These are phyloP conservation scores for Hemileia vastatrix DNA, from an alignment of 1,284 basidiomycete species.

Conservation along the genomic window DNA sequence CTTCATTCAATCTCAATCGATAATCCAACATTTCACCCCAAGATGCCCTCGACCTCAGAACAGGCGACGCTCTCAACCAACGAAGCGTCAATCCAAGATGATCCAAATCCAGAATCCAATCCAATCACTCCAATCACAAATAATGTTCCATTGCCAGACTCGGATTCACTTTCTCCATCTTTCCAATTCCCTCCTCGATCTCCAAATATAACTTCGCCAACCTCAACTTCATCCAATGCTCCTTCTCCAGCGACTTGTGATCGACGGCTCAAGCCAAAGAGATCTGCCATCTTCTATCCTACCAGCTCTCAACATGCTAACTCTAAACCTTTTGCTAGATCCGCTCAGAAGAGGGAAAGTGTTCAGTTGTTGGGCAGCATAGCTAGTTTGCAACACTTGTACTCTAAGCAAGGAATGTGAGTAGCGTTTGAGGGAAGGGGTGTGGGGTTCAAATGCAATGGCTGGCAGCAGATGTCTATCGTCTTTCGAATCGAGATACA, in stretches of 20 bases:
- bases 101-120: not conserved
- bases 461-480: too few species aligned
- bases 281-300: not conserved
- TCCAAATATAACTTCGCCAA: not conserved
- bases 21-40: not conserved
- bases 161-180: not conserved
- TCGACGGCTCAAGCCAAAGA: not conserved
- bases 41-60: not conserved
- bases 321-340: conserved; percentile 32
- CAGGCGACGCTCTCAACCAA: not conserved
- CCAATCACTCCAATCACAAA: not conserved
- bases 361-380: conserved; percentile 34
- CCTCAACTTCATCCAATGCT: not conserved
- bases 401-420: conserved; percentile 33
- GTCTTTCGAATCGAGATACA: too few species aligned
- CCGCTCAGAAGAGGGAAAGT: conserved; percentile 33
- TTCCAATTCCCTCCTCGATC: not conserved
- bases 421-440: too few species aligned
- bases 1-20: not conserved
- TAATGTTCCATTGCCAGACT: not conserved
- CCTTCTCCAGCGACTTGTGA: not conserved
- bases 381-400: conserved; percentile 34
- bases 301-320: conserved; percentile 19
- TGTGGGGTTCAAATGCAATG: too few species aligned
- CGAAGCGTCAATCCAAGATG: not conserved